Conservation (phyloP, 495 filamentous ascomycete genomes). For the Penicillium chermesinum region DNA sequence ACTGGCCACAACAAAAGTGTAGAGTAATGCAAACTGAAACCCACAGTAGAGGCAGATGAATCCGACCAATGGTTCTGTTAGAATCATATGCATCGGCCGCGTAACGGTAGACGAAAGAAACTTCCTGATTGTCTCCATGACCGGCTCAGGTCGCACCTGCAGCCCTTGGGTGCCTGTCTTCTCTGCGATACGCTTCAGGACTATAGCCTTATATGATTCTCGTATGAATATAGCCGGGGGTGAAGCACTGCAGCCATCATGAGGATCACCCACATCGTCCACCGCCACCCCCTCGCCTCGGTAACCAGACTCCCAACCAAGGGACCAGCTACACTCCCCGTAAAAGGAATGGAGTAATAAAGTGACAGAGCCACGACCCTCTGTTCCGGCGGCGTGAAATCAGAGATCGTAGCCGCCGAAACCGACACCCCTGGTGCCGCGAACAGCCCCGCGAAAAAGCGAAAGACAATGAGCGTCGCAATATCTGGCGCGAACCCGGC, state of each 20-base stretch:
- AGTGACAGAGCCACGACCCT: constrained; percentile 12
- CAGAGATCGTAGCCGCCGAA: constrained; percentile 19
- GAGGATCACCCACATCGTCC: constrained; percentile 47
- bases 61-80: constrained; percentile 57
- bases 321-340: constrained; percentile 51
- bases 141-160: not conserved
- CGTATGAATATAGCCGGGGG: constrained; percentile 37
- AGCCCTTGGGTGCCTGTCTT: constrained; percentile 12
- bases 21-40: constrained; percentile 40
- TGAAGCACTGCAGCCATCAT: constrained; percentile 17
- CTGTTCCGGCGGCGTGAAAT: constrained; percentile 9
- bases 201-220: constrained; percentile 49
- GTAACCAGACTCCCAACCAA: constrained; percentile 58
- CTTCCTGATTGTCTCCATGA: constrained; percentile 11
- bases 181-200: constrained; percentile 35
- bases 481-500: constrained; percentile 53
- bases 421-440: constrained; percentile 16
- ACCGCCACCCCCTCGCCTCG: constrained; percentile 50
- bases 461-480: constrained; percentile 48
- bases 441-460: constrained; percentile 58
- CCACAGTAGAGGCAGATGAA: constrained; percentile 39
- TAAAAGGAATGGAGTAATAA: constrained; percentile 43
- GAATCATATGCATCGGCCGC: constrained; percentile 52
- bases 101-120: constrained; percentile 25
- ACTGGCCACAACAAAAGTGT: constrained; percentile 32